These are phyloP conservation scores for Pythium dissotocum DNA, from an alignment of 352 stramenopile species.

Conservation along the genomic window DNA sequence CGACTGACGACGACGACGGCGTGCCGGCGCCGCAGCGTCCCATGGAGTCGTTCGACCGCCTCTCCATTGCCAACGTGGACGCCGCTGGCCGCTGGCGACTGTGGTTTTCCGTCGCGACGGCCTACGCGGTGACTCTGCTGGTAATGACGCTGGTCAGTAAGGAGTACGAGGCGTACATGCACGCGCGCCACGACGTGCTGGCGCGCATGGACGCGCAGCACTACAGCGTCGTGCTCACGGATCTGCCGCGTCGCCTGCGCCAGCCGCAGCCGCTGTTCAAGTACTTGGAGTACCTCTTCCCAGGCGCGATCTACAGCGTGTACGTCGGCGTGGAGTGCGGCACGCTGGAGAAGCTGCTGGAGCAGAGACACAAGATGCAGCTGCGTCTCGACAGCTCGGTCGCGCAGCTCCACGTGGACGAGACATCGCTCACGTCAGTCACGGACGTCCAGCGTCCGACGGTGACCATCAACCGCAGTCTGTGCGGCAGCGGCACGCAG, in stretches of 20 bases:
- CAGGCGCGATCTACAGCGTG: conserved; percentile 55
- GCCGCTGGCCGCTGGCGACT: conserved; percentile 56
- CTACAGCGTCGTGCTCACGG: conserved; percentile 74
- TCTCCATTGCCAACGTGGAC: conserved; percentile 72
- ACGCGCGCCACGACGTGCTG: conserved; percentile 66
- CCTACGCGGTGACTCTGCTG: conserved; percentile 51
- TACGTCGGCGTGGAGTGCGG: conserved; percentile 75
- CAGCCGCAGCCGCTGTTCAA: conserved; percentile 54
- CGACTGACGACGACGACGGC: conserved; percentile 28
- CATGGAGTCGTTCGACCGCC: conserved; percentile 62
- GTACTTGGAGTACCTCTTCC: conserved; percentile 76
- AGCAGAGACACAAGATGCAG: conserved; percentile 49
- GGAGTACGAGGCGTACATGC: conserved; percentile 65
- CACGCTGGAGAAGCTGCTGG: conserved; percentile 55
- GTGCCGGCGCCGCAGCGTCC: conserved; percentile 19
- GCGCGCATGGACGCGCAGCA: conserved; percentile 56
- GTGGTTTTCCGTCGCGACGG: conserved; percentile 55
- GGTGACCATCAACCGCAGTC: conserved; percentile 37
- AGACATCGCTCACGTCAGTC: conserved; percentile 17
- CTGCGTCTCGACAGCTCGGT: conserved; percentile 54
- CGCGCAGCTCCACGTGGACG: conserved; percentile 38
- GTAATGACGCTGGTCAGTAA: conserved; percentile 56
- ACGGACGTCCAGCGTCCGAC: conserved; percentile 39
- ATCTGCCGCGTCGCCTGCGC: conserved; percentile 55
- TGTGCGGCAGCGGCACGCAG: conserved; percentile 44